Evolutionary conservation across 1,284 basidiomycete species (phyloP), one percentile per base, ranked within the genome.

Genomic region (Moniliella sp.): DNA sequence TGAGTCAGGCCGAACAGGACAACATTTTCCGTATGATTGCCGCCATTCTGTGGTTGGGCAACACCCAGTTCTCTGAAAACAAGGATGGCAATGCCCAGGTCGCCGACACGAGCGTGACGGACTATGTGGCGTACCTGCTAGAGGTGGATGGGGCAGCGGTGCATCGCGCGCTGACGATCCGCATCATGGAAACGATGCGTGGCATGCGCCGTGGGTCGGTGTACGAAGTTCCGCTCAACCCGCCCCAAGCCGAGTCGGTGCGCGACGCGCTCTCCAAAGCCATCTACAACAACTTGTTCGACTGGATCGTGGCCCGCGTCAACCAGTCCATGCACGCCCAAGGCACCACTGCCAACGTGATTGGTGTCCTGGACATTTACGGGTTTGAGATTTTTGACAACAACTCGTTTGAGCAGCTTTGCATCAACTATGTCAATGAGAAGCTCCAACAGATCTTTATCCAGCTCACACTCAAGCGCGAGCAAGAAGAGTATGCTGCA

Each of bases 381-480:
- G 46, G 86, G 5, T 94, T 94, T 55, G 86, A 97, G 61, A 97
- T 97, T 57, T 94, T 94, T 61, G 77, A 84, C 65, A 83, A 93
- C 62, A 99, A 99, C 65, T 91, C 83, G 4, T 94, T 94, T 58
- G 88, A 94, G 59, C 84, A 99, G 64, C 73, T 99, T 13, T 99
- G 91, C 67, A 99, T 97, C 71, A 99, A 99, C 67, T 99, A 97
- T 55, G 91, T 99, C 66, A 99, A 99, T 69, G 91, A 99, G 65
- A 94, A 94, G 64, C 71, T 64, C 15, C 86, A 93, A 50, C 91
- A 97, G 61, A 50, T 97, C 58, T 99, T 99, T 64, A 99, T 99
- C 57, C 86, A 97, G 62, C 69, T 99, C 31, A 97, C 91, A 0
- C 69, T 99, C 51, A 97, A 97, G 68, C 84, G 86, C 9, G 91